phyloP scores from a whole-genome alignment of 768 basidiomycete species.

The Tylopilus plumbeoviolaceoides region DNA sequence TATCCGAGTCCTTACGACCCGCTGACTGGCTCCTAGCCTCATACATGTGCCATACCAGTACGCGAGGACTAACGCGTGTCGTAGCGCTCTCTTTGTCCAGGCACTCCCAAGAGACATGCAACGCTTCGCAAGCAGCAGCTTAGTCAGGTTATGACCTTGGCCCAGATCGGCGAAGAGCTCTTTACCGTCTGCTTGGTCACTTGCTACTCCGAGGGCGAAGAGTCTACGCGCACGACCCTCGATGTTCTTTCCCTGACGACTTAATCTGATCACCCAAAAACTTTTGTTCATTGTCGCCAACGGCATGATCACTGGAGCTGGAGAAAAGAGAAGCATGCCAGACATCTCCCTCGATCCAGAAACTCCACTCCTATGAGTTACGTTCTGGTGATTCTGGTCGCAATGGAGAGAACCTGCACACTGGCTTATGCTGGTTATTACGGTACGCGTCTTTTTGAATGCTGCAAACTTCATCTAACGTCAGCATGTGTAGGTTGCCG shows the following conservation, averaged over 20 bases:
- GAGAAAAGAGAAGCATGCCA: slow-evolving; percentile 93
- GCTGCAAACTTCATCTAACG: neutral
- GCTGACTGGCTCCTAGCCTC: too few species aligned
- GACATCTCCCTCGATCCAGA: slow-evolving; percentile 94
- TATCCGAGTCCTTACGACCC: too few species aligned
- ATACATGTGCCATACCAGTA: too few species aligned
- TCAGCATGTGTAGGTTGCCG: slow-evolving; percentile 79
- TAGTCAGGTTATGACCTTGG: slow-evolving; percentile 61
- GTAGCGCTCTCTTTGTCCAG: too few species aligned
- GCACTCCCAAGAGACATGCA: slow-evolving; percentile 47
- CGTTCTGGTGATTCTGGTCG: slow-evolving; percentile 78
- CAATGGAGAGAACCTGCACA: slow-evolving; percentile 86
- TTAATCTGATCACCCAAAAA: slow-evolving; percentile 90
- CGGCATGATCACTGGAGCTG: slow-evolving; percentile 97
- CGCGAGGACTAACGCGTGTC: too few species aligned
- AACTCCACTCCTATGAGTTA: slow-evolving; percentile 96
- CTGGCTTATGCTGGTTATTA: slow-evolving; percentile 99
- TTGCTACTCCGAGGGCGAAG: slow-evolving; percentile 96
- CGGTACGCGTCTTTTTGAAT: slow-evolving; percentile 53
- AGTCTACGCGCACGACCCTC: slow-evolving; percentile 84
- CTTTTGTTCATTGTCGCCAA: slow-evolving; percentile 93
- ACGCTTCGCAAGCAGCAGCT: slow-evolving; percentile 42
- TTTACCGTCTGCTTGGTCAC: slow-evolving; percentile 96
- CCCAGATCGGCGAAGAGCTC: slow-evolving; percentile 91
- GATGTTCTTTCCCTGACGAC: slow-evolving; percentile 89